Evolutionary conservation across 768 basidiomycete species (phyloP), one percentile per base, ranked within the genome.

Genomic region (Collybiopsis luxurians): DNA sequence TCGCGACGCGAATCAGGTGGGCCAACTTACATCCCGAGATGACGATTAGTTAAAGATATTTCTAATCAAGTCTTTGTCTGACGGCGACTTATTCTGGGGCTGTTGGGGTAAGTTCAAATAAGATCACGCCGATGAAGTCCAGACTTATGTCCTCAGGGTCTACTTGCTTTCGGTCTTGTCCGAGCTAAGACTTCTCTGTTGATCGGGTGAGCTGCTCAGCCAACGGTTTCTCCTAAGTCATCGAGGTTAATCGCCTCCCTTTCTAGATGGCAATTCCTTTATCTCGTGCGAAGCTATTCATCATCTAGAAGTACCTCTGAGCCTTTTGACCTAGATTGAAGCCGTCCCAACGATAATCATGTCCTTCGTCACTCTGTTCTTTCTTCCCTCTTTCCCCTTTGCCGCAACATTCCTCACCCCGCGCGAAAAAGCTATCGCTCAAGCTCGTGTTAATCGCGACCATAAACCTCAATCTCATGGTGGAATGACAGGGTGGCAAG

Each of bases 381-480:
- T 81, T 64, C 71, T 83, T 3, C 81, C 83, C 0, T 76, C 81
- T 0, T 84, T 83, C 67, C 82, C 82, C 0, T 84, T 82, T 64
- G 71, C 77, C 3, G 79, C 81, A 4, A 70, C 72, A 0, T 83
- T 84, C 64, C 69, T 85, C 4, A 79, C 74, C 11, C 77, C 75
- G 1, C 75, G 80, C 36, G 78, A 85, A 64, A 67, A 74, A 23
- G 77, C 82, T 21, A 84, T 84, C 42, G 81, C 82, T 2, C 80
- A 82, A 65, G 81, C 81, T n/a, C 73, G 81, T 10, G 63, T 84
- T 17, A 78, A 81, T 53, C 69, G 77, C 15, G 81, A 83, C 61
- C 82, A 84, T 53, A 81, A 74, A 57, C 82, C 82, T 17, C 77
- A 76, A 46, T 82, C 81, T 2, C 82, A 83, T 63, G 82, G 82